A percentile compares a stretch with the other conserved stretches of the same genome.
These are phyloP conservation scores for Zopfia rhizophila DNA, from an alignment of 2,329 filamentous ascomycete species.

Conservation along the genomic window DNA sequence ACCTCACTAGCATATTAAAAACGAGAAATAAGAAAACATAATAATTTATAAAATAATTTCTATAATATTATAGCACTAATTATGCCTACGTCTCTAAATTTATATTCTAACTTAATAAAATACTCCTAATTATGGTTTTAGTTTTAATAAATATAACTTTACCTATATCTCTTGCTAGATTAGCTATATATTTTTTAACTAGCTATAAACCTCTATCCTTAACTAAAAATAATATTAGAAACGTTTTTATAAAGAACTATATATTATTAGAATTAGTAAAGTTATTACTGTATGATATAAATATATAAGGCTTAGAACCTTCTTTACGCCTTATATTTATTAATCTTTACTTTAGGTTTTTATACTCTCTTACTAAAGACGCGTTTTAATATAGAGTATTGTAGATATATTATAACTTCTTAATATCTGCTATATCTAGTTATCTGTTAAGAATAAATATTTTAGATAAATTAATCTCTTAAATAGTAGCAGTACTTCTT, in stretches of 20 bases:
- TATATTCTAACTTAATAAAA: too few relatives aligned
- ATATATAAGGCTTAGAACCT: constrained; percentile 8
- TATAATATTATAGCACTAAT: too few relatives aligned
- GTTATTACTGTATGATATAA: constrained; percentile 4
- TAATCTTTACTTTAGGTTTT: constrained; percentile 1
- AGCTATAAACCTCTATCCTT: constrained; percentile 7
- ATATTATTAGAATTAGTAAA: constrained; percentile 10
- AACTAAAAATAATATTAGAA: constrained; percentile 10
- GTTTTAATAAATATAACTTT: too few relatives aligned
- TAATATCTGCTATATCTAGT: constrained; percentile 2
- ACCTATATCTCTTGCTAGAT: too few relatives aligned
- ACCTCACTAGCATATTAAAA: too few relatives aligned
- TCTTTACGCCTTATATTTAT: constrained; percentile 2
- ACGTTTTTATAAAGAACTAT: constrained; percentile 11
- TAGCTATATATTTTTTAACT: constrained; percentile 3
- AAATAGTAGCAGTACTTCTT: constrained; percentile 1
- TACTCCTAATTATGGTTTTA: too few relatives aligned
- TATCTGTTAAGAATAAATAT: constrained; percentile 5
- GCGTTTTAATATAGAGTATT: constrained; percentile 2
- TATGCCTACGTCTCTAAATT: too few relatives aligned
- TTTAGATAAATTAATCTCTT: constrained; percentile 4
- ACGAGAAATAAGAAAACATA: too few relatives aligned
- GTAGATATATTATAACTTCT: constrained; percentile 12
- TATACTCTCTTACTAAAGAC: neutral
- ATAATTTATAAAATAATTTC: too few relatives aligned